Base-by-base conservation (phyloP, 2,329 filamentous ascomycete genomes). In the Monosporascus cannonballus region DNA sequence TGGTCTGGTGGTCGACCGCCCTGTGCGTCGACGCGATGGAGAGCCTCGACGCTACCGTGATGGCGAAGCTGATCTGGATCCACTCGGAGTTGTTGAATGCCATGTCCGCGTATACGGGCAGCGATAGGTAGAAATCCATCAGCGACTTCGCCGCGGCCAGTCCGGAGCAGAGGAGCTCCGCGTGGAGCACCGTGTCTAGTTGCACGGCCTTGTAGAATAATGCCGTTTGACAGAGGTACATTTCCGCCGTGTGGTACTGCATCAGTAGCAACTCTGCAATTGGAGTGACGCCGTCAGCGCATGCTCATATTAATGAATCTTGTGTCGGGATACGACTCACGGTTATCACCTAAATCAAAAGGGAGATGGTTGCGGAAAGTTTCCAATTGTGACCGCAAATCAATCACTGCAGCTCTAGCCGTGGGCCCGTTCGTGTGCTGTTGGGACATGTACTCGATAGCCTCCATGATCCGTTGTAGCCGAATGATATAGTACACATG, bases 171-270 rank as follows among this genome's bases (percentile, higher is more conserved):
- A 56, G 39, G 15, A 60, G 49, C 18, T 59, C 47, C 8, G 50
- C 49, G 11, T 56, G 54, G 30, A 51, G 36, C 14, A 27, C 15
- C 8, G 51, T 44, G n/a, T 54, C 52, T 8, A 55, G 51, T 30
- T 38, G 36, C 58, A 54, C 54, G 56, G 39, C 56, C 27, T 62
- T 61, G 48, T 68, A 63, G 46, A 69, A 63, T 46, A 73, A 66
- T 37, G 64, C 67, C 9, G 71, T 62, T 51, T 73, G 71, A 53
- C 68, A 71, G 6, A 74, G 64, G 55, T 69, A 71, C 1, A 73
- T 58, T 47, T 69, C 69, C 17, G 67, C 66, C 1, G 69, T 68
- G 51, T 70, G 65, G 37, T 69, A 72, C 47, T 72, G 69, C 57
- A 72, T 66, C 30, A 65, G 64, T n/a, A 73, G 61, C 4, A 71